phyloP scores from a whole-genome alignment of 2,329 filamentous ascomycete genomes.

The Neofusicoccum laricinum region DNA sequence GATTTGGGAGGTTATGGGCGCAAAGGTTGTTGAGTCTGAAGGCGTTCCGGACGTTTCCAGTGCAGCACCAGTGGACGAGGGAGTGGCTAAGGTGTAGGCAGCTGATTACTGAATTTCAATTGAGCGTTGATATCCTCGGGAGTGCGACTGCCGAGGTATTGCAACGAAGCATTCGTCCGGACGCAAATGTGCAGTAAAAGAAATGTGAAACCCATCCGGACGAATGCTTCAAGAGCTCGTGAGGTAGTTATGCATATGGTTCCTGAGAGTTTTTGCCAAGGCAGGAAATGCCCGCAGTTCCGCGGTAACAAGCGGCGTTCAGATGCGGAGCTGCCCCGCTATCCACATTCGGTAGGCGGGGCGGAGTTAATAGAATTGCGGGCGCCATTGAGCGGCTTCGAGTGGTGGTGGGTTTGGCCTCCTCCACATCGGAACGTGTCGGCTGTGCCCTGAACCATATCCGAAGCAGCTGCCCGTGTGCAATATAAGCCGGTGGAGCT shows the following conservation, averaged over 20 bases:
- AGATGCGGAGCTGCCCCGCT: background rate
- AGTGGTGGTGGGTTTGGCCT: background rate
- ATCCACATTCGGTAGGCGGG: background rate
- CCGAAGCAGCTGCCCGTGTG: background rate
- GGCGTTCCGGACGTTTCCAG: conserved; percentile 50
- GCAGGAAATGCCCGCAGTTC: background rate
- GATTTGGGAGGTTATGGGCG: conserved; percentile 54
- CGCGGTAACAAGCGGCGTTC: background rate
- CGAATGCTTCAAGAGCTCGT: no score
- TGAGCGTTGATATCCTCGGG: background rate
- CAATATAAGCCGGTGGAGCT: background rate
- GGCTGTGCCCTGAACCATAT: background rate
- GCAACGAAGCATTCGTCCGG: no score
- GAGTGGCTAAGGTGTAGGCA: conserved; percentile 22
- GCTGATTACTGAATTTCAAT: background rate
- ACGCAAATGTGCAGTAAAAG: no score
- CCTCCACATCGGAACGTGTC: conserved; percentile 13
- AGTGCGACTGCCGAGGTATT: background rate
- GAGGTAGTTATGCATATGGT: no score
- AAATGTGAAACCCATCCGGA: no score
- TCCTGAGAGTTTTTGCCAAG: no score
- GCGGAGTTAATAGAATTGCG: background rate
- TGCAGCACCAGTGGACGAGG: conserved; percentile 30
- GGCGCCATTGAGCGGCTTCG: background rate
- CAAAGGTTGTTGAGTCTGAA: conserved; percentile 54